A percentile compares a stretch with the other conserved stretches of the same genome.
phyloP scores from a whole-genome alignment of 805 yeast species.

The Starmerella roubikii region DNA sequence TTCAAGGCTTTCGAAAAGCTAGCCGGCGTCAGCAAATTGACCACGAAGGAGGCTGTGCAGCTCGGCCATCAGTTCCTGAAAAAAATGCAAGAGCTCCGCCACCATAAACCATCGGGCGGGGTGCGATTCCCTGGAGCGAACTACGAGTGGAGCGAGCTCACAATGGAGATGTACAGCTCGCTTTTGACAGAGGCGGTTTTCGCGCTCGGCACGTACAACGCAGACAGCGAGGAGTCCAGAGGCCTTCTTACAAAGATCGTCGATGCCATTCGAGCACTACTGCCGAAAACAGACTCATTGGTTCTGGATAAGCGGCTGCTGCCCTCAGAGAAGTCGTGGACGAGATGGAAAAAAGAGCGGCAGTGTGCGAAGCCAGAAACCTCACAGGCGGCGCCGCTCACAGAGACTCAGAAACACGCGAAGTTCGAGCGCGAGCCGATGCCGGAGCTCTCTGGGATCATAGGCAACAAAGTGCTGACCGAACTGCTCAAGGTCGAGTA shows the following conservation, averaged over 20 bases:
- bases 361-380: conserved; percentile 1
- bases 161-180: too few species aligned
- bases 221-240: background rate
- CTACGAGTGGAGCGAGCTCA: background rate
- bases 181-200: background rate
- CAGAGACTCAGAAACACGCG: background rate
- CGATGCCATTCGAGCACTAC: background rate
- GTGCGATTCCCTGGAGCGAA: background rate
- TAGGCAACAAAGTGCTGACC: conserved; percentile 4
- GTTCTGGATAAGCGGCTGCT: background rate
- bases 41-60: background rate
- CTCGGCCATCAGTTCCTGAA: background rate
- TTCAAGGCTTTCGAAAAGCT: background rate
- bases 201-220: background rate
- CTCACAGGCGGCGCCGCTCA: background rate
- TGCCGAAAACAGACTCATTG: background rate
- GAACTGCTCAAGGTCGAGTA: background rate
- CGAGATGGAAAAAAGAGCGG: conserved; percentile 1
- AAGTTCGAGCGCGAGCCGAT: background rate
- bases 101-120: background rate
- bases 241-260: background rate
- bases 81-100: background rate
- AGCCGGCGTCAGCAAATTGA: background rate
- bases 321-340: conserved; percentile 1
- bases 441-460: background rate